A percentile compares a stretch with the other conserved stretches of the same genome.
These are phyloP conservation scores for Cladobotryum protrusum DNA, from an alignment of 2,329 filamentous ascomycete genomes.

Conservation along the genomic window DNA sequence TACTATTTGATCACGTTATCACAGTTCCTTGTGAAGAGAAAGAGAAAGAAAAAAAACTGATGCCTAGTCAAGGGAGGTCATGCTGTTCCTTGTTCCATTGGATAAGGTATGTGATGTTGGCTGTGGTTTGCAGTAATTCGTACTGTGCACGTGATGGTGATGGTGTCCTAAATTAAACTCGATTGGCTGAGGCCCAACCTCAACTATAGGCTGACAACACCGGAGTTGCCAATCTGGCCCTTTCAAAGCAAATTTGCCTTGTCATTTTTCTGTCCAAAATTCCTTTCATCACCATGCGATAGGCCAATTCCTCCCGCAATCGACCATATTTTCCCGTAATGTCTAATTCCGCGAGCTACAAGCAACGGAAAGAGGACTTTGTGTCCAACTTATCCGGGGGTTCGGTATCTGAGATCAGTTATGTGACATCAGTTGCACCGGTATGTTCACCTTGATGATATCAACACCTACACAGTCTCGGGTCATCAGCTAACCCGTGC, in stretches of 20 bases:
- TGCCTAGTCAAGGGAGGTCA: too few relatives aligned
- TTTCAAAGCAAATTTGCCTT: too few relatives aligned
- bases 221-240: too few relatives aligned
- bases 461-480: neutral
- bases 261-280: slow-evolving; percentile 4
- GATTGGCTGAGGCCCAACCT: neutral
- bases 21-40: too few relatives aligned
- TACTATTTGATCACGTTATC: too few relatives aligned
- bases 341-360: slow-evolving; percentile 58
- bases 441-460: slow-evolving; percentile 41
- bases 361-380: slow-evolving; percentile 88
- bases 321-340: slow-evolving; percentile 19
- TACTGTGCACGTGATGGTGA: slow-evolving; percentile 9
- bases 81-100: neutral
- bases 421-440: slow-evolving; percentile 76
- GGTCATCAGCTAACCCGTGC: slow-evolving; percentile 2
- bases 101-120: neutral
- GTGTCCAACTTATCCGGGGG: slow-evolving; percentile 88
- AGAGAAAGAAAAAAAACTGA: too few relatives aligned
- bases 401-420: slow-evolving; percentile 76
- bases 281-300: neutral
- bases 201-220: neutral
- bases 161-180: neutral
- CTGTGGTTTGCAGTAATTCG: neutral
- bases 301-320: too few relatives aligned